Base-by-base conservation (phyloP, 2,329 filamentous ascomycete genomes). In the Fusarium oxysporum region DNA sequence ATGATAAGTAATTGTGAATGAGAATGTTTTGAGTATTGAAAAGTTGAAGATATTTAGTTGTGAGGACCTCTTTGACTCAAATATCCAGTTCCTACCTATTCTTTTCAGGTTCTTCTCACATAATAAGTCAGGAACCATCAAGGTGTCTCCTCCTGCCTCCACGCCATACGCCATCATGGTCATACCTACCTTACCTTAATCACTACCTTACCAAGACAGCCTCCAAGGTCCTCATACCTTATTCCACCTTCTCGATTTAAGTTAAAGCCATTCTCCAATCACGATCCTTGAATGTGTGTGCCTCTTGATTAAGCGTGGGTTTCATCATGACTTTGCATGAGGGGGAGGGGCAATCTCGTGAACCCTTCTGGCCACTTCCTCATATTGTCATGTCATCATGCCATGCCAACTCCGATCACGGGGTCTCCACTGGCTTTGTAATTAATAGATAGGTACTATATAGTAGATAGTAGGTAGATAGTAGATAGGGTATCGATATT, bases 281-380 rank as follows among this genome's bases (percentile, higher is more conserved):
- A 69, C n/a, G 17, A 14, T 44, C 17, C 32, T 23, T 32, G 45
- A 63, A 41, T 17, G 10, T 21, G 4, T 43, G 28, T 50, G 45
- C 28, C 37, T 37, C 51, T 62, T 32, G 48, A 37, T 33, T 38
- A 37, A 38, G 13, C 54, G 65, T 62, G 70, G 65, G 71, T 63
- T 69, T 47, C 59, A 51, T 72, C 57, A 74, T 71, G 67, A 70
- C 58, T 57, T 48, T 45, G 28, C 43, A 55, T 28, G 62, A 64
- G 62, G 62, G 59, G 60, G 67, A 65, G 71, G 71, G 62, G 62
- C 58, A 73, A 64, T 47, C 54, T 50, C 19, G 51, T 48, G 71
- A 74, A 73, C 71, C 71, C 71, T 68, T 74, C 43, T 74, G 71
- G 71, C 45, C 54, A 50, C 63, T 68, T 63, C 40, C 45, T 43